Evolutionary conservation across 1,284 basidiomycete species (phyloP).

Genomic region (Fomes fomentarius): DNA sequence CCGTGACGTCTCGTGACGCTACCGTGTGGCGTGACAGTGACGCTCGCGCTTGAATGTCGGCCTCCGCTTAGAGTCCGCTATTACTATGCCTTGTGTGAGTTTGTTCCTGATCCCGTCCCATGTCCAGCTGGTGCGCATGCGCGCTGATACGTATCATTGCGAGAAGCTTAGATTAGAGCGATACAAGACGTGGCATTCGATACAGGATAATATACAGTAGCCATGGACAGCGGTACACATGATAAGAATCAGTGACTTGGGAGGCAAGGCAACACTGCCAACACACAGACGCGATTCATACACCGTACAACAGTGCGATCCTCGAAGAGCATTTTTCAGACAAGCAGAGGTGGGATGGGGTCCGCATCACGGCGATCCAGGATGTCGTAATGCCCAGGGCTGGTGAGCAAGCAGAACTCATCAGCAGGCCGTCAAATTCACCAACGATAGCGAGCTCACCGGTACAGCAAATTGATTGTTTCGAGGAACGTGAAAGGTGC

Average conservation of each 20-base stretch:
- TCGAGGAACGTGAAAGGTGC: conserved; percentile 42
- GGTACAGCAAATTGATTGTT: conserved; percentile 70
- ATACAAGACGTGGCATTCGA: background rate
- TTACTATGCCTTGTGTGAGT: background rate
- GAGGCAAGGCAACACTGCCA: too few species aligned
- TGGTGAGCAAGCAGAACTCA: conserved; percentile 14
- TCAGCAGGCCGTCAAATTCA: conserved; percentile 1
- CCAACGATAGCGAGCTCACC: conserved; percentile 44
- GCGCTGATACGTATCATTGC: background rate
- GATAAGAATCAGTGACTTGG: background rate
- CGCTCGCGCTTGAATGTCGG: conserved; percentile 1
- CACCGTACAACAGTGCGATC: background rate
- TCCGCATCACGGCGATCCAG: conserved; percentile 33
- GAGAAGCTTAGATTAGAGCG: background rate
- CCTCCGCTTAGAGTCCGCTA: too few species aligned
- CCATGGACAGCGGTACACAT: too few species aligned
- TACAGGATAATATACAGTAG: conserved; percentile 4
- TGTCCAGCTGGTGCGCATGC: background rate
- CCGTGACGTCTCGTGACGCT: conserved; percentile 22
- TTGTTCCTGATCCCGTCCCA: background rate
- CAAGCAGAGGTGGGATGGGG: conserved; percentile 18
- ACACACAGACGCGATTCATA: background rate
- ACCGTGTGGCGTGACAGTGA: conserved; percentile 26
- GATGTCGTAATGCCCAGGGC: conserved; percentile 43
- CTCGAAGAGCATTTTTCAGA: conserved; percentile 2